Percentiles rank a stretch among this genome's conserved stretches.
Evolutionary conservation across 1,284 basidiomycete genomes (phyloP).

Genomic region (Rhodotorula sp.): DNA sequence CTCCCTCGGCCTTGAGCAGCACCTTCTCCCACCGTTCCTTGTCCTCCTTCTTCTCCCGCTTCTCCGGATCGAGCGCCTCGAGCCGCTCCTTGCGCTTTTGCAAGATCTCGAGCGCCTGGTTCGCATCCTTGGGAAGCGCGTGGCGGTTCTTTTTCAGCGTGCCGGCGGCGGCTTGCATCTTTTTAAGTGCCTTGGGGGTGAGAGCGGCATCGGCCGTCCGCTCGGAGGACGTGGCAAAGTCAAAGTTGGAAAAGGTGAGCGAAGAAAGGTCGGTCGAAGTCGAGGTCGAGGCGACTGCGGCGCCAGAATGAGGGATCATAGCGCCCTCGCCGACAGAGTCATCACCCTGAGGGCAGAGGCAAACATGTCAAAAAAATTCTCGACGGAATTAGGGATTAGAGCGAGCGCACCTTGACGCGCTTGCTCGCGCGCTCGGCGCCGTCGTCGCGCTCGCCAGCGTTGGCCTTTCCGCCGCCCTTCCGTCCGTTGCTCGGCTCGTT

Average conservation of each 20-base stretch:
- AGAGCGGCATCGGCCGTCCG: conserved; percentile 19
- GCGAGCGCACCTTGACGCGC: conserved; percentile 31
- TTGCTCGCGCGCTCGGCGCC: conserved; percentile 29
- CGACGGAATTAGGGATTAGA: not conserved
- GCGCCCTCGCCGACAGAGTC: conserved; percentile 52
- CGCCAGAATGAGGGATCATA: conserved; percentile 13
- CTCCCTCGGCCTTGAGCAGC: conserved; percentile 74
- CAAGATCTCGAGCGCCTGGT: conserved; percentile 77
- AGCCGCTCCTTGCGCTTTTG: conserved; percentile 69
- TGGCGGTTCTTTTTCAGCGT: conserved; percentile 55
- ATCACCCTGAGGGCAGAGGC: conserved; percentile 53
- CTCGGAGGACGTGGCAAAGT: conserved; percentile 47
- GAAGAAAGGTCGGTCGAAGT: conserved; percentile 52
- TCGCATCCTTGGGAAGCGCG: conserved; percentile 71
- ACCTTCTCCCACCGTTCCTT: conserved; percentile 83
- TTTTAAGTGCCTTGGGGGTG: conserved; percentile 27
- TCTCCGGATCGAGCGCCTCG: conserved; percentile 69
- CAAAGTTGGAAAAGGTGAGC: conserved; percentile 69
- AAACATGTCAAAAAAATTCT: not conserved
- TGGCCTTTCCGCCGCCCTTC: conserved; percentile 32
- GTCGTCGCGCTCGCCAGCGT: conserved; percentile 12
- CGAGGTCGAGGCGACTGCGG: conserved; percentile 50
- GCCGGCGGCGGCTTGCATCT: conserved; percentile 47
- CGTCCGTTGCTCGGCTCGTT: conserved; percentile 54
- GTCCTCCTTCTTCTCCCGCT: conserved; percentile 71